These are phyloP conservation scores for Fusarium albosuccineum DNA, from an alignment of 2,329 filamentous ascomycete genomes.

Conservation along the genomic window DNA sequence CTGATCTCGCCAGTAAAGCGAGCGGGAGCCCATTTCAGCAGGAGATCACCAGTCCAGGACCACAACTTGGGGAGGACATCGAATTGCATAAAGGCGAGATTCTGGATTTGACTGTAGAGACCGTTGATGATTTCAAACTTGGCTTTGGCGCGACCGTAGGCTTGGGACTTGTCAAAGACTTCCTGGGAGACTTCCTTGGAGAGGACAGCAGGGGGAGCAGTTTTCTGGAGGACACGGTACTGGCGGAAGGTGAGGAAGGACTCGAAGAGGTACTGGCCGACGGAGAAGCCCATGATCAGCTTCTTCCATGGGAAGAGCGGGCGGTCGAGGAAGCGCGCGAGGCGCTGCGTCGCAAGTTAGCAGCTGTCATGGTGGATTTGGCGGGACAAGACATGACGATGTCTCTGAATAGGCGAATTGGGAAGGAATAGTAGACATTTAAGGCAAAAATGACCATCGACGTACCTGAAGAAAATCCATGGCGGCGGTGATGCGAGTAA, in stretches of 20 bases:
- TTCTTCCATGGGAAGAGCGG: slow-evolving; percentile 98
- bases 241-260: slow-evolving; percentile 90
- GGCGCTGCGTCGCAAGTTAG: slow-evolving; percentile 63
- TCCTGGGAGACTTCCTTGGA: slow-evolving; percentile 89
- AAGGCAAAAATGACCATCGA: neutral
- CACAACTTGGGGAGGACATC: slow-evolving; percentile 93
- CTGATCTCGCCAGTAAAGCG: slow-evolving; percentile 92
- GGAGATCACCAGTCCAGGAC: slow-evolving; percentile 80
- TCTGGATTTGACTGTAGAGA: slow-evolving; percentile 89
- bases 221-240: slow-evolving; percentile 86
- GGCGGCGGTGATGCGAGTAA: slow-evolving; percentile 43
- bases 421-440: neutral
- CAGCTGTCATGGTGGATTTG: neutral
- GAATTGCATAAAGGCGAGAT: slow-evolving; percentile 88
- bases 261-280: slow-evolving; percentile 92
- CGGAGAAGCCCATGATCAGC: slow-evolving; percentile 92
- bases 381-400: too few species aligned
- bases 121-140: slow-evolving; percentile 86
- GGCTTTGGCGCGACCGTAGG: slow-evolving; percentile 95
- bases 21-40: slow-evolving; percentile 79
- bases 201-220: slow-evolving; percentile 85
- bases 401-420: neutral
- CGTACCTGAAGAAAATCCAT: slow-evolving; percentile 64
- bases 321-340: slow-evolving; percentile 89
- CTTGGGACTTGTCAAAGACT: slow-evolving; percentile 95